A percentile compares a stretch with the other conserved stretches of the same genome.
phyloP scores from a whole-genome alignment of 73 alveolate genomes.

The Durusdinium trenchii region DNA sequence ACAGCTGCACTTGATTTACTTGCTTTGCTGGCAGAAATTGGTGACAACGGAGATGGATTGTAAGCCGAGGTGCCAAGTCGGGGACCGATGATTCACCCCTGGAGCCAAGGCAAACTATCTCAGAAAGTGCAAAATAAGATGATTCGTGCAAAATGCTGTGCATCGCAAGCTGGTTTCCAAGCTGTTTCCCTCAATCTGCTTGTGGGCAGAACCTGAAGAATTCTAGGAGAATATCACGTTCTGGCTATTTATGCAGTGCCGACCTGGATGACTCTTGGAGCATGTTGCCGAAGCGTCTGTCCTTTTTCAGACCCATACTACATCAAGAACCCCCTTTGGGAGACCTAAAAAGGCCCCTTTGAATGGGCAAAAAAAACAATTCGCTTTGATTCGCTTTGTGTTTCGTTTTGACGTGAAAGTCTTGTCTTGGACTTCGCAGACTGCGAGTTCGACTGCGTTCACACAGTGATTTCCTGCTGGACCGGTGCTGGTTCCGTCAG shows the following conservation, averaged over 20 bases:
- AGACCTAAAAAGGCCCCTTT: not conserved
- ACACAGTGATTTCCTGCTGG: not conserved
- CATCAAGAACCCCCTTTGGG: too few species aligned
- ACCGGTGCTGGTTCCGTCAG: not conserved
- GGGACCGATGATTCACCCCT: conserved; percentile 47
- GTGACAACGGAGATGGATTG: not conserved
- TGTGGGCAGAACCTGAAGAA: too few species aligned
- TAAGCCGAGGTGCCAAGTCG: conserved; percentile 38
- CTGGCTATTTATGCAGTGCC: conserved; percentile 56
- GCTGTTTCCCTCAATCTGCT: too few species aligned
- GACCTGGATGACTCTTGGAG: conserved; percentile 17
- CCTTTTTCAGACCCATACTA: too few species aligned
- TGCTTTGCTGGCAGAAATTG: not conserved
- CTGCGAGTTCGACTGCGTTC: not conserved
- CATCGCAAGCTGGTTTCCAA: too few species aligned
- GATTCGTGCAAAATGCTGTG: too few species aligned
- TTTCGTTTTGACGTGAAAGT: not conserved
- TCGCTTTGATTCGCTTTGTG: not conserved
- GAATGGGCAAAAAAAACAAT: not conserved
- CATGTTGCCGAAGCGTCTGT: too few species aligned
- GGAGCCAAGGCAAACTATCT: not conserved
- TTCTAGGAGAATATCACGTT: conserved; percentile 39
- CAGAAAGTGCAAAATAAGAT: too few species aligned
- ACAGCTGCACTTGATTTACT: not conserved
- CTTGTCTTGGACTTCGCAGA: not conserved